Conservation (phyloP, 352 stramenopile genomes). For the Thalassiosira hispida region DNA sequence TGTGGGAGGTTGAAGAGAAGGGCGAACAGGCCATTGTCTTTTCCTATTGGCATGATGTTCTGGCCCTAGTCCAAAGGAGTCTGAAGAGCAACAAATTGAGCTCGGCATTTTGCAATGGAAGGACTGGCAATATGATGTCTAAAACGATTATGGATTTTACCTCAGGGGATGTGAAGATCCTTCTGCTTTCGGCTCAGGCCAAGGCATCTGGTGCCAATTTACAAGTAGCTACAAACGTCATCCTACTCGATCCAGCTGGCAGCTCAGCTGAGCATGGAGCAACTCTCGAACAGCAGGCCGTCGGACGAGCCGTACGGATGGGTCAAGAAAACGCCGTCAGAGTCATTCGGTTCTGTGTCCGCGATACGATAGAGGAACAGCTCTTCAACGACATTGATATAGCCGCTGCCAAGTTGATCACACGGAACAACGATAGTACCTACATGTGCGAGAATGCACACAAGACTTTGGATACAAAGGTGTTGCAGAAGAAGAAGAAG, state of each 20-base stretch:
- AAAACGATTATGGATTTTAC: conserved; percentile 84
- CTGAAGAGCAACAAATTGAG: conserved; percentile 80
- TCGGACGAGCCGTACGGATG: conserved; percentile 88
- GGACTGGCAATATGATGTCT: conserved; percentile 69
- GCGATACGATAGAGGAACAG: conserved; percentile 85
- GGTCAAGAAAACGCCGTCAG: conserved; percentile 86
- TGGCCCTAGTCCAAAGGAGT: conserved; percentile 83
- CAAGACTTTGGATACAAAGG: conserved; percentile 70
- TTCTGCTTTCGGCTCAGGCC: conserved; percentile 87
- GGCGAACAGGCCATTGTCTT: conserved; percentile 87
- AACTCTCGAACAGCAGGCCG: conserved; percentile 87
- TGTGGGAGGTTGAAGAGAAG: conserved; percentile 65
- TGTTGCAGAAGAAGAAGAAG: conserved; percentile 32
- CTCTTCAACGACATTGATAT: conserved; percentile 87
- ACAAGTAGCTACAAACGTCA: conserved; percentile 87
- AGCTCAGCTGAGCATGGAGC: conserved; percentile 85
- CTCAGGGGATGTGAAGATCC: conserved; percentile 80
- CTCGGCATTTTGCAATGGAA: conserved; percentile 59
- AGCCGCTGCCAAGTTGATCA: conserved; percentile 63
- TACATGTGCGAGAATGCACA: conserved; percentile 75
- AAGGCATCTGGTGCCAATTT: conserved; percentile 89
- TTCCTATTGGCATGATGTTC: conserved; percentile 86
- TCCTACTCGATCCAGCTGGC: conserved; percentile 87
- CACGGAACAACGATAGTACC: conserved; percentile 84
- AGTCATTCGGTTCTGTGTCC: conserved; percentile 86